Percentiles rank a stretch among this genome's conserved stretches.
phyloP scores from a whole-genome alignment of 108 stramenopile species.

The Fragilariopsis cylindrus region DNA sequence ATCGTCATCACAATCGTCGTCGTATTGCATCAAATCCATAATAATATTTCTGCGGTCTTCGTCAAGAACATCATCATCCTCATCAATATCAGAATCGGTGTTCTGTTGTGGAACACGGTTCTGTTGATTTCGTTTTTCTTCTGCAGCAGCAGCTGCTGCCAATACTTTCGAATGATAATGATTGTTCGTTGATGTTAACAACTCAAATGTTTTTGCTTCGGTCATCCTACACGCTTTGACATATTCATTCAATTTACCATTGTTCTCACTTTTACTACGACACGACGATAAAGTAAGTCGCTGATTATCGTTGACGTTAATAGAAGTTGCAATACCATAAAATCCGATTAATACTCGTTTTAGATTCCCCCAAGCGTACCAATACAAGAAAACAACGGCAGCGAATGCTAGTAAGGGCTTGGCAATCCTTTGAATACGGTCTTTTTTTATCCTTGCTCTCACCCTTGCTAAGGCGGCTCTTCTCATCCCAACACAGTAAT shows the following conservation, averaged over 20 bases:
- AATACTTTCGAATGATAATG: background rate
- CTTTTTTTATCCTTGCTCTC: conserved; percentile 13
- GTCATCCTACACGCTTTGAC: background rate
- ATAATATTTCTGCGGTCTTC: background rate
- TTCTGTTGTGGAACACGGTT: too few relatives aligned
- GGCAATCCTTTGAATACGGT: conserved; percentile 16
- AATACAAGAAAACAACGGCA: conserved; percentile 16
- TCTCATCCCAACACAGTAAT: conserved; percentile 29
- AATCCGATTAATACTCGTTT: background rate
- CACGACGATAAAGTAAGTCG: background rate
- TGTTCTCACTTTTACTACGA: background rate
- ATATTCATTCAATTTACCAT: background rate
- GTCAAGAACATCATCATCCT: background rate
- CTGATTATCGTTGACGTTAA: background rate
- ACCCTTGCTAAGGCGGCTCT: conserved; percentile 31
- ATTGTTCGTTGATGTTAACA: conserved; percentile 6
- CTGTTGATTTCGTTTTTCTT: background rate
- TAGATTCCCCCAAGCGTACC: conserved; percentile 5
- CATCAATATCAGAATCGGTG: background rate
- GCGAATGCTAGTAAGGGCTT: conserved; percentile 22
- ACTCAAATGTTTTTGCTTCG: background rate
- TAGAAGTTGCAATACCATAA: background rate
- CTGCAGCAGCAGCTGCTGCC: background rate
- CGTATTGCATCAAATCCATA: background rate
- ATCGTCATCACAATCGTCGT: conserved; percentile 7